A percentile compares a stretch with the other conserved stretches of the same genome.
Conservation (phyloP, 2,329 filamentous ascomycete species). For the Dichotomopilus funicola region DNA sequence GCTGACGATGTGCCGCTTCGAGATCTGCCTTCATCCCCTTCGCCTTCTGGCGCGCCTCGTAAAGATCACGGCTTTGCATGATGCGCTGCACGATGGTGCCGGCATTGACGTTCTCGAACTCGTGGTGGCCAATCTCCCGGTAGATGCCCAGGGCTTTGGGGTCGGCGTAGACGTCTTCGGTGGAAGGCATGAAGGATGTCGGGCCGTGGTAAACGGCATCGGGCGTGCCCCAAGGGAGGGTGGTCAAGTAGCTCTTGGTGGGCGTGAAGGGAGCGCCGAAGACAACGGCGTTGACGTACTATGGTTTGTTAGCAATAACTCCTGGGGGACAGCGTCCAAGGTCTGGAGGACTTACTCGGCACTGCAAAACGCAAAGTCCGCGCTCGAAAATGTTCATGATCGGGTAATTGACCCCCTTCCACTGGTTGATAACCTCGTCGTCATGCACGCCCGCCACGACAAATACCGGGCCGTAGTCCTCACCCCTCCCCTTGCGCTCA, state of each 20-base stretch:
- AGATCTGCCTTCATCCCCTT: slow-evolving; percentile 81
- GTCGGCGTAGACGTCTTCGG: slow-evolving; percentile 73
- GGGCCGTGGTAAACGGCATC: slow-evolving; percentile 92
- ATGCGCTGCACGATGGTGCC: slow-evolving; percentile 89
- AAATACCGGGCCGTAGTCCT: slow-evolving; percentile 75
- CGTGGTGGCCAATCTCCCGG: slow-evolving; percentile 66
- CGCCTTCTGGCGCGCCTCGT: slow-evolving; percentile 83
- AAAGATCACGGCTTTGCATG: slow-evolving; percentile 75
- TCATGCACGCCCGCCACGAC: slow-evolving; percentile 93
- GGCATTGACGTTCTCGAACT: slow-evolving; percentile 82
- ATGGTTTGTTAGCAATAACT: slow-evolving; percentile 18
- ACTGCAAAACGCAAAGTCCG: slow-evolving; percentile 90
- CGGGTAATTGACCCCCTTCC: slow-evolving; percentile 96
- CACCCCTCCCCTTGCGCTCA: slow-evolving; percentile 58
- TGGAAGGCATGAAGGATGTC: slow-evolving; percentile 78
- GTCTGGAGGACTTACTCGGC: slow-evolving; percentile 55
- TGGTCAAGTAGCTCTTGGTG: slow-evolving; percentile 67
- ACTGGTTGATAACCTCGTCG: slow-evolving; percentile 88
- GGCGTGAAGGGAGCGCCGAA: slow-evolving; percentile 89
- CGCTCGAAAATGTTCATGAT: slow-evolving; percentile 99
- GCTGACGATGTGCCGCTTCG: slow-evolving; percentile 59
- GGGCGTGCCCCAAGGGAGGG: slow-evolving; percentile 67
- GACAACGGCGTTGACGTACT: slow-evolving; percentile 83
- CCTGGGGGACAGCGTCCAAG: too few species aligned
- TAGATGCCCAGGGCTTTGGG: slow-evolving; percentile 82